A percentile compares a stretch with the other conserved stretches of the same genome.
Evolutionary conservation across 2,329 filamentous ascomycete genomes (phyloP).

Genomic region (Microdochium nivale): DNA sequence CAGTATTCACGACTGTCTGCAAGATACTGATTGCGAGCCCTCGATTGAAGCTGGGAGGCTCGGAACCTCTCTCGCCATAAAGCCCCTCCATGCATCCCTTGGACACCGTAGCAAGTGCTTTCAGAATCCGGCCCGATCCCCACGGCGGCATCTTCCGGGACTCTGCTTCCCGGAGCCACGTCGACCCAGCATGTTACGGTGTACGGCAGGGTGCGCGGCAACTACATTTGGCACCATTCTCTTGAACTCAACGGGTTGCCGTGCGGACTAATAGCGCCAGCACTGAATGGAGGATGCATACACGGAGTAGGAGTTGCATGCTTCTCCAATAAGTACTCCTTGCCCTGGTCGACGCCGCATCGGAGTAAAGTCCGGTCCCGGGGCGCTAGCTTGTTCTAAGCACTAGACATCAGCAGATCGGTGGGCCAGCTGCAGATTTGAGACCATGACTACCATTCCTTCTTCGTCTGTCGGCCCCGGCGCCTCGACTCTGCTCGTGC

Average conservation of each 20-base stretch:
- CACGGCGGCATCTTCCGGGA: neutral
- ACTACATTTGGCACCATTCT: too few relatives aligned
- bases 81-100: neutral
- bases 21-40: too few relatives aligned
- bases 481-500: neutral
- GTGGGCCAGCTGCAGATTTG: too few relatives aligned
- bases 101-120: neutral
- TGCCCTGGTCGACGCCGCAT: neutral
- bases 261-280: too few relatives aligned
- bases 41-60: too few relatives aligned
- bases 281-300: too few relatives aligned
- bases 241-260: too few relatives aligned
- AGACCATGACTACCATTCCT: neutral
- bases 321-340: neutral
- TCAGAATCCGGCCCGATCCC: neutral
- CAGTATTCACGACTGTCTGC: too few relatives aligned
- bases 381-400: neutral
- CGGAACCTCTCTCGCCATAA: neutral
- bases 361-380: neutral
- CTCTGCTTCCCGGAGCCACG: neutral
- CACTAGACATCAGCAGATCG: neutral
- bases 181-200: too few relatives aligned
- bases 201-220: too few relatives aligned
- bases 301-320: too few relatives aligned
- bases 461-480: neutral